phyloP scores from a whole-genome alignment of 2,329 filamentous ascomycete species.

The Xylaria sp. region DNA sequence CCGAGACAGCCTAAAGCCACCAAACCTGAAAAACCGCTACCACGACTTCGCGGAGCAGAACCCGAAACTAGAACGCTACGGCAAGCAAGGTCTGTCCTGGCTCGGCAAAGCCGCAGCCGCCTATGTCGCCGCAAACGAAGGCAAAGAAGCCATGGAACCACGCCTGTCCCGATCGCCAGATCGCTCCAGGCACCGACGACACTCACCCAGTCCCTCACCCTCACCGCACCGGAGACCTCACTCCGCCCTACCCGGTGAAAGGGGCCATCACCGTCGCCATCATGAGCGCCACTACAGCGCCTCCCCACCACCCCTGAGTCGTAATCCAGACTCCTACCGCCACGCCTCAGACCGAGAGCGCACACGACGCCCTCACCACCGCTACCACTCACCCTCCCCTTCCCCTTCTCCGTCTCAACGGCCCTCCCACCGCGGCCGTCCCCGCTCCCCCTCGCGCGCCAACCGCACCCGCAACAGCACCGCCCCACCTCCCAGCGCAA shows the following conservation, averaged over 20 bases:
- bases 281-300: conserved; percentile 9
- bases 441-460: conserved; percentile 16
- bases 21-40: conserved; percentile 20
- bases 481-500: conserved; percentile 12
- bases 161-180: conserved; percentile 21
- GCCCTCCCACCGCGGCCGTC: conserved; percentile 12
- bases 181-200: conserved; percentile 17
- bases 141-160: conserved; percentile 1
- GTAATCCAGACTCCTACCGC: conserved; percentile 14
- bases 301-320: conserved; percentile 17
- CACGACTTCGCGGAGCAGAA: conserved; percentile 20
- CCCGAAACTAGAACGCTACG: conserved; percentile 26
- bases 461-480: conserved; percentile 7
- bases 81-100: conserved; percentile 27
- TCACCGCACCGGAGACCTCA: conserved; percentile 20
- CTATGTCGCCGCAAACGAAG: conserved; percentile 28
- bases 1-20: conserved; percentile 8
- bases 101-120: conserved; percentile 29
- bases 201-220: conserved; percentile 25
- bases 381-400: conserved; percentile 17
- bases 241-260: conserved; percentile 18
- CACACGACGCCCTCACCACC: conserved; percentile 18
- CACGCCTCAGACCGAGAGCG: conserved; percentile 4
- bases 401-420: conserved; percentile 18
- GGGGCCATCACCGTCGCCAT: conserved; percentile 6